Conservation (phyloP, 306 rosid species). For the Malus orientalis region DNA sequence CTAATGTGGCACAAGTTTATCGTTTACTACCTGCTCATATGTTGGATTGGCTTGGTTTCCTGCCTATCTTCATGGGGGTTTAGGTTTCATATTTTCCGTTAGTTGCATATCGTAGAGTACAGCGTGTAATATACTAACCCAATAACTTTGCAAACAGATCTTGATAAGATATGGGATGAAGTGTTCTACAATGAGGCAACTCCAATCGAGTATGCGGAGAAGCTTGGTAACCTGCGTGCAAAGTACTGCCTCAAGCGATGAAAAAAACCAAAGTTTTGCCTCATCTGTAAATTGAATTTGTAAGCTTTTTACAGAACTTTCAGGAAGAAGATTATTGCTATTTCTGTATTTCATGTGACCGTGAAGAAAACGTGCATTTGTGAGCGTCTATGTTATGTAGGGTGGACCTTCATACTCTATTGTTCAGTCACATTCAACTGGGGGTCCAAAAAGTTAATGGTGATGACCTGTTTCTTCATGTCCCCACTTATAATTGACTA, state of each 20-base stretch:
- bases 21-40: neutral
- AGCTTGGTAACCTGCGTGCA: constrained; percentile 57
- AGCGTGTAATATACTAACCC: neutral
- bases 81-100: neutral
- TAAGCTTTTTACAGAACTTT: neutral
- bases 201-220: constrained; percentile 61
- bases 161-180: constrained; percentile 69
- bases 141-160: constrained; percentile 38
- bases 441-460: constrained; percentile 4
- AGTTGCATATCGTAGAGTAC: neutral
- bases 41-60: neutral
- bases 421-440: constrained; percentile 1
- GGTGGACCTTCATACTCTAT: neutral
- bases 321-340: neutral
- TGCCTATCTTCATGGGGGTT: neutral
- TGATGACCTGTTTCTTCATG: neutral
- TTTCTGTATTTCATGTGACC: neutral
- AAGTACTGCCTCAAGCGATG: constrained; percentile 44
- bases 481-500: neutral
- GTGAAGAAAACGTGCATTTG: neutral
- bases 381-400: neutral
- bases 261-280: neutral
- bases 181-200: constrained; percentile 63
- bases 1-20: neutral
- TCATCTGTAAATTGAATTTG: constrained; percentile 1